Conservation (phyloP, 345 rosid genomes). For the Lagerstroemia speciosa region DNA sequence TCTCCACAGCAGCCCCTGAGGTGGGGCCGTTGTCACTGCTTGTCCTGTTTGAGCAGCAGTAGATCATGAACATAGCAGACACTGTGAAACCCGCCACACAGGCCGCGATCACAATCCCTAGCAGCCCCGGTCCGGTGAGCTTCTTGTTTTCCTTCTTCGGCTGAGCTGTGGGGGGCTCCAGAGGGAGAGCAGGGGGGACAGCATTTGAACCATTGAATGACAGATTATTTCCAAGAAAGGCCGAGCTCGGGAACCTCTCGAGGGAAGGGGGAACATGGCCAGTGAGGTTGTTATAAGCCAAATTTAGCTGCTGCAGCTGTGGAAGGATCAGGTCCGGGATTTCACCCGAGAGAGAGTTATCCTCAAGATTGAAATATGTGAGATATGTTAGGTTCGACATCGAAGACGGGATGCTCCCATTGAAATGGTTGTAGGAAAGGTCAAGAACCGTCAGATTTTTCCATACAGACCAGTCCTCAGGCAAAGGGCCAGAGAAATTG, state of each 20-base stretch:
- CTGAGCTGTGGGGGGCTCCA: conserved; percentile 27
- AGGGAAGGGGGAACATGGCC: conserved; percentile 60
- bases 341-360: conserved; percentile 64
- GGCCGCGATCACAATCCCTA: conserved; percentile 45
- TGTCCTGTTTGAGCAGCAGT: conserved; percentile 21
- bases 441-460: conserved; percentile 45
- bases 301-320: conserved; percentile 42
- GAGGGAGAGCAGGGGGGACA: conserved; percentile 27
- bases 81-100: conserved; percentile 34
- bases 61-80: conserved; percentile 33
- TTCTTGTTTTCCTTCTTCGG: conserved; percentile 27
- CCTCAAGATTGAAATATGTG: conserved; percentile 43
- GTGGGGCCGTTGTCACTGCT: conserved; percentile 13
- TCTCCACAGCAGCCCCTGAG: conserved; percentile 21
- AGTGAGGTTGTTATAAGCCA: conserved; percentile 59
- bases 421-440: conserved; percentile 55
- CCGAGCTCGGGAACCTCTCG: conserved; percentile 52
- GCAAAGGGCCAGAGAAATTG: conserved; percentile 58
- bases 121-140: conserved; percentile 36
- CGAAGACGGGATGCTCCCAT: conserved; percentile 53
- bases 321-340: conserved; percentile 50
- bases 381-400: conserved; percentile 42
- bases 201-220: conserved; percentile 23
- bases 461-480: conserved; percentile 60
- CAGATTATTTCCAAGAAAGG: conserved; percentile 55